A percentile compares a stretch with the other conserved stretches of the same genome.
Evolutionary conservation across 108 stramenopile species (phyloP).

Genomic region (Nannochloropsis oceanica): DNA sequence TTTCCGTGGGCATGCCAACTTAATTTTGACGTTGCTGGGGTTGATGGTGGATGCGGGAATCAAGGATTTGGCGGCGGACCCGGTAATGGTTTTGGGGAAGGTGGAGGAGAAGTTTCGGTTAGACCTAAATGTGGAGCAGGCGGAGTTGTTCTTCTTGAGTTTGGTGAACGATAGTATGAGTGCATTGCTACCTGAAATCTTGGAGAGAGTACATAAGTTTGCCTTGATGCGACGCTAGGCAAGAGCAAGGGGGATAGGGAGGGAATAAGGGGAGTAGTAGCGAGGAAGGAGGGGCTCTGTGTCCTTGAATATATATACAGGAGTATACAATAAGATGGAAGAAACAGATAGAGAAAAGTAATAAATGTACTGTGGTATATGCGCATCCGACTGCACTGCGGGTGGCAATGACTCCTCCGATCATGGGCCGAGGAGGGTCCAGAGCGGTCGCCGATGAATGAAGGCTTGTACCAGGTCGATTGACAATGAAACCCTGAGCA

Average conservation of each 20-base stretch:
- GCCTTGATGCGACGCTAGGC: constrained; percentile 54
- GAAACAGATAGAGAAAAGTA: too few species aligned
- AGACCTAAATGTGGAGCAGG: constrained; percentile 84
- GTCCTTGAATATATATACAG: too few species aligned
- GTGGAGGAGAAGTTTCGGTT: constrained; percentile 83
- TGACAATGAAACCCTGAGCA: too few species aligned
- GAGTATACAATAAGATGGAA: too few species aligned
- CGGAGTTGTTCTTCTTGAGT: constrained; percentile 63
- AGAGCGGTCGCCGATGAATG: too few species aligned
- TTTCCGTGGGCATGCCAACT: constrained; percentile 80
- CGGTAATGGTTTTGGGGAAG: constrained; percentile 70
- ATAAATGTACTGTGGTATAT: too few species aligned
- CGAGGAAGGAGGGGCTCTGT: too few species aligned
- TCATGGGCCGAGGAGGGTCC: too few species aligned
- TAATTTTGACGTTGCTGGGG: constrained; percentile 80
- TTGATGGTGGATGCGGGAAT: constrained; percentile 97
- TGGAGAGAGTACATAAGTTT: constrained; percentile 83
- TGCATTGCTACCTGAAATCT: constrained; percentile 68
- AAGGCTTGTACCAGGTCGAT: too few species aligned
- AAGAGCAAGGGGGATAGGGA: neutral
- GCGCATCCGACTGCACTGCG: too few species aligned
- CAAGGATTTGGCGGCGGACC: constrained; percentile 80
- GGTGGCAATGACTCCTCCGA: too few species aligned
- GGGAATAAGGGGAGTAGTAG: too few species aligned
- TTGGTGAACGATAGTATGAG: constrained; percentile 66